A percentile compares a stretch with the other conserved stretches of the same genome.
phyloP scores from a whole-genome alignment of 805 yeast genomes.

The Metschnikowia reukaufii region DNA sequence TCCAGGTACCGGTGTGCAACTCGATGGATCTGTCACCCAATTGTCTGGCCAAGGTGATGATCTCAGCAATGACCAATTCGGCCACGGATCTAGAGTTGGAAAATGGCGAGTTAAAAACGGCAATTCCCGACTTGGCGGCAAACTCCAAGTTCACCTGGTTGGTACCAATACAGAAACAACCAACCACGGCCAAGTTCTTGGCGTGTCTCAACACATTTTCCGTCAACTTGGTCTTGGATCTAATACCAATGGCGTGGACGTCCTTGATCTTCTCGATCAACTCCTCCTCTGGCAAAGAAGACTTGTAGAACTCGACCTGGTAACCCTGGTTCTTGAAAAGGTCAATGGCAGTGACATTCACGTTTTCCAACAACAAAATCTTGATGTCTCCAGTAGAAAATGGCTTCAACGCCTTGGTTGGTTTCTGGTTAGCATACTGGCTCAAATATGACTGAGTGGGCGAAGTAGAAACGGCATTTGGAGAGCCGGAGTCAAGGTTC shows the following conservation, averaged over 20 bases:
- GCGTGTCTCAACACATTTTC: conserved; percentile 80
- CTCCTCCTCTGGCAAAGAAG: conserved; percentile 88
- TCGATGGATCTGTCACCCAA: conserved; percentile 95
- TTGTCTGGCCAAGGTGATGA: conserved; percentile 92
- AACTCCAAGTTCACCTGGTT: conserved; percentile 92
- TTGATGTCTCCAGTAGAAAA: conserved; percentile 94
- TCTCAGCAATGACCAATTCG: conserved; percentile 93
- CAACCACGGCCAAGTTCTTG: conserved; percentile 82
- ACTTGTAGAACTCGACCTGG: conserved; percentile 91
- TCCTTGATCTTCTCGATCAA: conserved; percentile 89
- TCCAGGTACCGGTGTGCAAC: conserved; percentile 96
- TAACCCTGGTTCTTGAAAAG: conserved; percentile 89
- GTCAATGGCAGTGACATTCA: conserved; percentile 86
- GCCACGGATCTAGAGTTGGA: conserved; percentile 98
- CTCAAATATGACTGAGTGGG: conserved; percentile 75
- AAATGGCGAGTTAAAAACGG: conserved; percentile 98
- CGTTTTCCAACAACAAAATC: conserved; percentile 87
- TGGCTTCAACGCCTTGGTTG: conserved; percentile 80
- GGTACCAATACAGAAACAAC: conserved; percentile 99
- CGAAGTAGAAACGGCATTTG: conserved; percentile 75
- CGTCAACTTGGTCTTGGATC: conserved; percentile 92
- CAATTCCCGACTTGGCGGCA: conserved; percentile 91
- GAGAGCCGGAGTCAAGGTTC: conserved; percentile 45
- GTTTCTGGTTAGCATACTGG: conserved; percentile 50
- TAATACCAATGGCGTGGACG: conserved; percentile 96